Conservation (phyloP, 106 monocot species). For the Apostasia shenzhenica region DNA sequence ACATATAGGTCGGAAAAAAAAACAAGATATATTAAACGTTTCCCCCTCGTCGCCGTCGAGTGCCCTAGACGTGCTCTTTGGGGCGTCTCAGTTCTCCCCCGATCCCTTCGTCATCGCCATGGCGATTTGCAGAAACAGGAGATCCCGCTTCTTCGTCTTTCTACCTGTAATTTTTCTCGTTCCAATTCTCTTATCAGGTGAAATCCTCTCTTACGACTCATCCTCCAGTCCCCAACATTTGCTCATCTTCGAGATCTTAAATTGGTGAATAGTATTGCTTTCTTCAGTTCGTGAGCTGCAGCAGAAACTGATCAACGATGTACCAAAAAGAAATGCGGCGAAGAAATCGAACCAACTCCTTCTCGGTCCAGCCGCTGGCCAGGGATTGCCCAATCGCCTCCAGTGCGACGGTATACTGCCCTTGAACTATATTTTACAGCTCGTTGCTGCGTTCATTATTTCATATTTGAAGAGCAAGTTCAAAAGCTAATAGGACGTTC, state of each 20-base stretch:
- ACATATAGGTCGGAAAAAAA: no score
- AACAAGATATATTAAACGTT: no score
- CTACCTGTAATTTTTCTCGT: constrained; percentile 43
- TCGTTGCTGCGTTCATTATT: background rate
- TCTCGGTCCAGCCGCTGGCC: constrained; percentile 72
- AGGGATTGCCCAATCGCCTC: constrained; percentile 74
- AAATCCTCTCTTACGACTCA: background rate
- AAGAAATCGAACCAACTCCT: constrained; percentile 57
- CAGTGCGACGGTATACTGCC: constrained; percentile 61
- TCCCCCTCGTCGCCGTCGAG: no score
- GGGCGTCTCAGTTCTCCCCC: no score
- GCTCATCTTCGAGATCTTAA: background rate
- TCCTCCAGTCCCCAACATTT: background rate
- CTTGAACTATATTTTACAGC: background rate
- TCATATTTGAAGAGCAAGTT: background rate
- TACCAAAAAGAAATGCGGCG: constrained; percentile 5
- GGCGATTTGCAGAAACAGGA: constrained; percentile 26
- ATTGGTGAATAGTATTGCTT: background rate
- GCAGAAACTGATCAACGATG: constrained; percentile 10
- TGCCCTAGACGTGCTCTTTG: no score
- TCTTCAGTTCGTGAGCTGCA: constrained; percentile 56
- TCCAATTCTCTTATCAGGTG: constrained; percentile 51
- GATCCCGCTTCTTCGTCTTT: constrained; percentile 29
- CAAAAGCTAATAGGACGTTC: background rate
- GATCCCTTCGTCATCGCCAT: constrained; percentile 1